Evolutionary conservation across 805 yeast genomes (phyloP).

Genomic region (Metahyphopichia silvanorum): DNA sequence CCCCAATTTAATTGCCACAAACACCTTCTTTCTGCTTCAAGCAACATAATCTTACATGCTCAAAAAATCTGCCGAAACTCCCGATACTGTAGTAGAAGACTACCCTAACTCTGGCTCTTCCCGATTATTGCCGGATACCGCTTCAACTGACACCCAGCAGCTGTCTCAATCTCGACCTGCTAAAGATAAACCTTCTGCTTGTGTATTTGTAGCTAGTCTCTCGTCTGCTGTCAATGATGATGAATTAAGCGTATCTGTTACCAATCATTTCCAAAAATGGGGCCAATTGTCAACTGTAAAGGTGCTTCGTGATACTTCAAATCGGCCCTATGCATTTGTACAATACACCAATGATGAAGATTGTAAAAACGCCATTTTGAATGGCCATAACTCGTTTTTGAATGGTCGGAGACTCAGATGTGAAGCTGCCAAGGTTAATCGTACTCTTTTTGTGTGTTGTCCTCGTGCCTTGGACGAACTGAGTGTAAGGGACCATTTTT

Average conservation of each 20-base stretch:
- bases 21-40: too few species aligned
- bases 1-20: too few species aligned
- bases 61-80: too few species aligned
- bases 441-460: slow-evolving; percentile 67
- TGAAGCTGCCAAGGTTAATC: slow-evolving; percentile 87
- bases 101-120: too few species aligned
- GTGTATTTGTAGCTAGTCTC: slow-evolving; percentile 85
- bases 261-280: slow-evolving; percentile 64
- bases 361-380: slow-evolving; percentile 61
- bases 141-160: too few species aligned
- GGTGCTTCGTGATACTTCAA: slow-evolving; percentile 75
- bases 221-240: slow-evolving; percentile 66
- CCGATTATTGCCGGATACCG: too few species aligned
- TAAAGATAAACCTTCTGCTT: slow-evolving; percentile 74
- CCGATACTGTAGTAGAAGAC: too few species aligned
- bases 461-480: slow-evolving; percentile 17
- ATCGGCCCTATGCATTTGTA: slow-evolving; percentile 89
- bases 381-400: slow-evolving; percentile 65
- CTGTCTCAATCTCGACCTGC: too few species aligned
- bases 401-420: slow-evolving; percentile 80
- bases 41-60: too few species aligned
- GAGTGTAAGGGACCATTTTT: slow-evolving; percentile 38
- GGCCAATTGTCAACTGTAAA: slow-evolving; percentile 73
- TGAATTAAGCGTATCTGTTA: slow-evolving; percentile 65
- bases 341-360: slow-evolving; percentile 73